These are phyloP conservation scores for Pisolithus sp. DNA, from an alignment of 768 basidiomycete species.

Conservation along the genomic window DNA sequence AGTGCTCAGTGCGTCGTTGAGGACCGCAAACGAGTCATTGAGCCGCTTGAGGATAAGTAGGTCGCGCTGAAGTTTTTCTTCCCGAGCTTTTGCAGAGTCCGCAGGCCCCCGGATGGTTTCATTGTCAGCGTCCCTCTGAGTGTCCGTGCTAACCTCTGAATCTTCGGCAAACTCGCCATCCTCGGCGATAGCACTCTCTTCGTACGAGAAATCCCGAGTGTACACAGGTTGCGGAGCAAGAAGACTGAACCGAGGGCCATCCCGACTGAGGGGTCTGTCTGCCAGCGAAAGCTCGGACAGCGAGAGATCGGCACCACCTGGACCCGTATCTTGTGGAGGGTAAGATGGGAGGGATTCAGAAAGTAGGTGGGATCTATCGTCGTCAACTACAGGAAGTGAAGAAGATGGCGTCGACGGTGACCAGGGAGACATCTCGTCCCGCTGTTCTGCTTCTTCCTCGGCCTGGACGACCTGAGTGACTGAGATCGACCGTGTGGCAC, in stretches of 20 bases:
- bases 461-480: conserved; percentile 2
- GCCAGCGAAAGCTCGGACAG: conserved; percentile 49
- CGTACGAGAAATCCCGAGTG: conserved; percentile 8
- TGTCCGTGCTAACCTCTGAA: conserved; percentile 5
- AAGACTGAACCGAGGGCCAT: conserved; percentile 28
- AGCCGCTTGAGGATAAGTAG: conserved; percentile 66
- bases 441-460: background rate
- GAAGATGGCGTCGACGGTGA: conserved; percentile 27
- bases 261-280: conserved; percentile 25
- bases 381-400: conserved; percentile 16
- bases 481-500: conserved; percentile 5
- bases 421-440: conserved; percentile 23
- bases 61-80: conserved; percentile 73
- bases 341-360: conserved; percentile 39
- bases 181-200: conserved; percentile 22
- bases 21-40: conserved; percentile 60
- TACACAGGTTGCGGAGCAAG: conserved; percentile 23
- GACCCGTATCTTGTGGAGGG: conserved; percentile 31
- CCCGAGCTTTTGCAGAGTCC: conserved; percentile 36
- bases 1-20: conserved; percentile 60
- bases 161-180: conserved; percentile 17
- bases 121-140: conserved; percentile 11
- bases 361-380: conserved; percentile 36
- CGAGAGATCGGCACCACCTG: conserved; percentile 46
- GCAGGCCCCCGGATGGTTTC: conserved; percentile 19